Percentiles rank a stretch among this genome's conserved stretches.
Evolutionary conservation across 257 asterid species (phyloP).

Genomic region (Avicennia marina): DNA sequence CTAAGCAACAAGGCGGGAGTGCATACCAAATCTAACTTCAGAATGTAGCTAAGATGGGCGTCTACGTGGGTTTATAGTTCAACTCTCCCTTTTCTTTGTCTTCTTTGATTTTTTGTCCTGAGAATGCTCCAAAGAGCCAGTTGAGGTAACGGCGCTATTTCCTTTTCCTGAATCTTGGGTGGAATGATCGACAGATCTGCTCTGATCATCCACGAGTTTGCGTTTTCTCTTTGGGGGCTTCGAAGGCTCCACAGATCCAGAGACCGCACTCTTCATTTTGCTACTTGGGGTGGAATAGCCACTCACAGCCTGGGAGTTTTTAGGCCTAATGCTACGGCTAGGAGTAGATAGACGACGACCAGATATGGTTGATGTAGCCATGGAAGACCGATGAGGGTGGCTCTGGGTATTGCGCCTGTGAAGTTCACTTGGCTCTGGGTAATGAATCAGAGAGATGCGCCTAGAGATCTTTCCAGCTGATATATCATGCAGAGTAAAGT

Average conservation of each 20-base stretch:
- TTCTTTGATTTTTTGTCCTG: slow-evolving; percentile 45
- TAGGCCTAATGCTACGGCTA: slow-evolving; percentile 36
- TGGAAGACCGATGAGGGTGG: slow-evolving; percentile 37
- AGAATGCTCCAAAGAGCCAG: slow-evolving; percentile 42
- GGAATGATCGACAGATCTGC: slow-evolving; percentile 21
- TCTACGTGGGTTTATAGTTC: background rate
- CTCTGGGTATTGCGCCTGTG: slow-evolving; percentile 20
- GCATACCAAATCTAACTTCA: background rate
- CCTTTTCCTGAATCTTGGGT: slow-evolving; percentile 45
- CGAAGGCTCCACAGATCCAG: slow-evolving; percentile 31
- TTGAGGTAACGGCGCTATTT: slow-evolving; percentile 40
- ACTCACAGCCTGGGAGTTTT: slow-evolving; percentile 27
- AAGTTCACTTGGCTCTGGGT: slow-evolving; percentile 58
- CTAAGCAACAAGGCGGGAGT: too few species aligned
- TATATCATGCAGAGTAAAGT: background rate
- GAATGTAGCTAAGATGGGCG: background rate
- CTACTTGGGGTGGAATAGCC: slow-evolving; percentile 37
- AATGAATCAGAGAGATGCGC: slow-evolving; percentile 50
- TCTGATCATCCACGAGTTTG: slow-evolving; percentile 21
- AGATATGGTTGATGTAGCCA: slow-evolving; percentile 41
- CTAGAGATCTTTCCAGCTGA: slow-evolving; percentile 72
- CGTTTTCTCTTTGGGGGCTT: slow-evolving; percentile 43
- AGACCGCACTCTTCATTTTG: slow-evolving; percentile 31
- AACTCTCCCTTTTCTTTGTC: slow-evolving; percentile 27
- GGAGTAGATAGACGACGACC: slow-evolving; percentile 41